These are phyloP conservation scores for Acorus calamus DNA, from an alignment of 106 monocot species.

Conservation along the genomic window DNA sequence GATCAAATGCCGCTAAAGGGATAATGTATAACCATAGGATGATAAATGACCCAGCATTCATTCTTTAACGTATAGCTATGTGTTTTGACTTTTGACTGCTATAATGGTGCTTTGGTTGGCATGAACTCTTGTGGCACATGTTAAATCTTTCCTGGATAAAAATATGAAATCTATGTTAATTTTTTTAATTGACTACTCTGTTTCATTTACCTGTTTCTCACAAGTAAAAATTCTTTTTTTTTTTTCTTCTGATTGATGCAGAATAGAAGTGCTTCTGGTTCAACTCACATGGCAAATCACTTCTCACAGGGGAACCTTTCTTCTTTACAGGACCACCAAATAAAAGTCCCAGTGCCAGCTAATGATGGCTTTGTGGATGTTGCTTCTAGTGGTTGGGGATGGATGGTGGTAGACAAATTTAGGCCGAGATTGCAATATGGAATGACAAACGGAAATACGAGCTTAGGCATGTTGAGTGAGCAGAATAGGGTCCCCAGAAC, in stretches of 20 bases:
- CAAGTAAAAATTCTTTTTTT: not conserved
- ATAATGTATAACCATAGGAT: too few species aligned
- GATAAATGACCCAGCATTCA: too few species aligned
- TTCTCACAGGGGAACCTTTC: conserved; percentile 4
- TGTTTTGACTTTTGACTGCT: too few species aligned
- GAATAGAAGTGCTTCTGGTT: conserved; percentile 12
- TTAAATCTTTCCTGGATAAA: too few species aligned
- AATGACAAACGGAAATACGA: conserved; percentile 7
- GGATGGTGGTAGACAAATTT: conserved; percentile 6
- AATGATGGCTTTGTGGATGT: conserved; percentile 12
- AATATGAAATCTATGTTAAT: too few species aligned
- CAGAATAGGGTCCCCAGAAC: too few species aligned
- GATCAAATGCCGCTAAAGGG: too few species aligned
- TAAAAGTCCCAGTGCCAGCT: conserved; percentile 10
- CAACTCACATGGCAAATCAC: conserved; percentile 4
- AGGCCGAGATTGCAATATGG: conserved; percentile 8
- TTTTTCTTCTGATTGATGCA: conserved; percentile 1
- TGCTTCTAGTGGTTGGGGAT: conserved; percentile 19
- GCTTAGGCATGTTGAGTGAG: conserved; percentile 10
- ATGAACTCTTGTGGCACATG: too few species aligned
- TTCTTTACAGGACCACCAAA: not conserved
- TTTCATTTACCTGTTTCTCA: not conserved
- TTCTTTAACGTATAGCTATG: too few species aligned
- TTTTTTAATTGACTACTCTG: too few species aligned
- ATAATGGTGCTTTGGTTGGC: too few species aligned